Conservation (phyloP, 2,329 filamentous ascomycete species). For the Metarhizium brunneum region DNA sequence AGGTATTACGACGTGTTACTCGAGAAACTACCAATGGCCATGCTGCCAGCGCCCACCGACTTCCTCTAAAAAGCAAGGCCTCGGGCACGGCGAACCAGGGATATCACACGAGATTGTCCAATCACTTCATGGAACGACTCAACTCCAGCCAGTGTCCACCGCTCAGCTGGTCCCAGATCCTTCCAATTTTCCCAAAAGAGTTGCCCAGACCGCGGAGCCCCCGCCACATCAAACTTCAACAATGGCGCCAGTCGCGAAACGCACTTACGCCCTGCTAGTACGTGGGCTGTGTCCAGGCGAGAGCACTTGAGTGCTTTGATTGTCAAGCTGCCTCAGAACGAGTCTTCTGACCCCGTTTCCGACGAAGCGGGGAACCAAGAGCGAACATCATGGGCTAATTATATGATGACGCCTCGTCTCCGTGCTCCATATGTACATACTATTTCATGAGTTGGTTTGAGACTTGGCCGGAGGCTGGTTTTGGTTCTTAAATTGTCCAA, state of each 20-base stretch:
- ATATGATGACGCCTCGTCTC: slow-evolving; percentile 12
- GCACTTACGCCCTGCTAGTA: background rate
- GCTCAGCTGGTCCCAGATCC: slow-evolving; percentile 1
- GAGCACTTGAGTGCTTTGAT: background rate
- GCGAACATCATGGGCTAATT: background rate
- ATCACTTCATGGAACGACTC: background rate
- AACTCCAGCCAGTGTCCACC: slow-evolving; percentile 1
- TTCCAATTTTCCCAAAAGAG: background rate
- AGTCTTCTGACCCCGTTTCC: slow-evolving; percentile 10
- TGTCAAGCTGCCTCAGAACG: background rate
- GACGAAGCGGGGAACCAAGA: slow-evolving; percentile 8
- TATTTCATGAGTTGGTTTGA: slow-evolving; percentile 16
- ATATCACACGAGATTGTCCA: background rate
- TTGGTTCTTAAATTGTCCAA: background rate
- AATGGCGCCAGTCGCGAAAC: slow-evolving; percentile 1
- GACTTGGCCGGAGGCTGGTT: slow-evolving; percentile 11
- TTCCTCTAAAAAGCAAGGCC: background rate
- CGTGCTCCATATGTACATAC: background rate
- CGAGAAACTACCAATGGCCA: background rate
- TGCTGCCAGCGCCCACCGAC: background rate
- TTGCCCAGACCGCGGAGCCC: background rate
- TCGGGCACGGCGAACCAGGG: slow-evolving; percentile 3
- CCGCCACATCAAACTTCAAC: background rate
- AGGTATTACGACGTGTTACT: too few relatives aligned
- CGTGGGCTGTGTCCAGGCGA: background rate